phyloP scores from a whole-genome alignment of 495 filamentous ascomycete genomes.

The Hypoxylon subgilvum region DNA sequence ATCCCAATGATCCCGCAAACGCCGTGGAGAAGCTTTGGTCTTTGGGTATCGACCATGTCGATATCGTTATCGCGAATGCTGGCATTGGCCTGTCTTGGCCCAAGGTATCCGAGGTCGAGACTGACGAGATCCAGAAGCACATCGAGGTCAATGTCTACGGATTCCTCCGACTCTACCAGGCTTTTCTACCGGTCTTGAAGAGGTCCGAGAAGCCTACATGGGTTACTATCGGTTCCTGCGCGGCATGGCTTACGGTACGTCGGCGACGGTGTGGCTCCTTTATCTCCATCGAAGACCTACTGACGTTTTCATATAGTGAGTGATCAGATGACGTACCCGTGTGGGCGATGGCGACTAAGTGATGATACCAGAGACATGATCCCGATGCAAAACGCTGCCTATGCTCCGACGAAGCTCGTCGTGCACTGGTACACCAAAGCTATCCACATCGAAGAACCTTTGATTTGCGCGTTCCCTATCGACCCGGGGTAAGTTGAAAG shows the following conservation, averaged over 20 bases:
- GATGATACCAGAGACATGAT: slow-evolving; percentile 15
- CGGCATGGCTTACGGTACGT: slow-evolving; percentile 37
- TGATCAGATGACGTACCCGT: too few relatives aligned
- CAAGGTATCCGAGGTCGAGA: slow-evolving; percentile 6
- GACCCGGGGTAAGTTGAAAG: slow-evolving; percentile 32
- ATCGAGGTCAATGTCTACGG: slow-evolving; percentile 26
- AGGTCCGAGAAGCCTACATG: slow-evolving; percentile 40
- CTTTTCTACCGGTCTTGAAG: slow-evolving; percentile 16
- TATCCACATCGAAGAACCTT: slow-evolving; percentile 47
- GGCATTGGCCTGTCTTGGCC: background rate
- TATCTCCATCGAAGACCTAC: too few relatives aligned
- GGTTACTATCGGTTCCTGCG: slow-evolving; percentile 42
- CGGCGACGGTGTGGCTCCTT: too few relatives aligned
- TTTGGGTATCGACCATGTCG: slow-evolving; percentile 12
- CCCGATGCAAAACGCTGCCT: slow-evolving; percentile 45
- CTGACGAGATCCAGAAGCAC: slow-evolving; percentile 11
- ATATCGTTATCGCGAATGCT: slow-evolving; percentile 25
- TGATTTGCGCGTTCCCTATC: slow-evolving; percentile 44
- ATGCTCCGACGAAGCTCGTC: slow-evolving; percentile 49
- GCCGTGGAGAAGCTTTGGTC: slow-evolving; percentile 1
- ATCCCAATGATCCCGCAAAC: background rate
- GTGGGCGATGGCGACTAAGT: too few relatives aligned
- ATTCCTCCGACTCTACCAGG: slow-evolving; percentile 31
- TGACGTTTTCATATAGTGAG: too few relatives aligned
- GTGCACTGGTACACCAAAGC: slow-evolving; percentile 47